Evolutionary conservation across 768 basidiomycete species (phyloP).

Genomic region (Russula compacta): DNA sequence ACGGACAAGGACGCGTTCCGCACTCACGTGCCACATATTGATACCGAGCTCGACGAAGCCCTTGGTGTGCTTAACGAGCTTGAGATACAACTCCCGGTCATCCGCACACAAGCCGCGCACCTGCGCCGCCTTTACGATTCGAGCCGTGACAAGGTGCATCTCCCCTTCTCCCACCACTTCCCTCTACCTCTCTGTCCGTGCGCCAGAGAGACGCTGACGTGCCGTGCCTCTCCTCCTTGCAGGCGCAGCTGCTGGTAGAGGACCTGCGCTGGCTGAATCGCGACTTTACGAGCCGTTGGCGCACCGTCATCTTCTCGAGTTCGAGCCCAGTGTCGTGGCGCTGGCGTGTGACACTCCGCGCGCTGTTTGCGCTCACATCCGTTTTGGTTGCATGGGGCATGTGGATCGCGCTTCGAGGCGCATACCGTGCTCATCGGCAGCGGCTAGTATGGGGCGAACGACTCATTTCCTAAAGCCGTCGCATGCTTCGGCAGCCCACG

Average conservation of each 20-base stretch:
- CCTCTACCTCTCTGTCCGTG: not conserved
- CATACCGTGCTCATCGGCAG: slow-evolving; percentile 65
- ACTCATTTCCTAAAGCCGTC: slow-evolving; percentile 49
- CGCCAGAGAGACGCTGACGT: not conserved
- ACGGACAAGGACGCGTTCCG: slow-evolving; percentile 47
- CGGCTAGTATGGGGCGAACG: slow-evolving; percentile 77
- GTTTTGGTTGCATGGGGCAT: slow-evolving; percentile 48
- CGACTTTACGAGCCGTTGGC: slow-evolving; percentile 68
- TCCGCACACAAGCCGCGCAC: slow-evolving; percentile 50
- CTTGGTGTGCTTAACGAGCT: slow-evolving; percentile 48
- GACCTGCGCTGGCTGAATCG: slow-evolving; percentile 72
- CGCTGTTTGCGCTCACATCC: slow-evolving; percentile 33
- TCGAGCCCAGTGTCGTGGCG: slow-evolving; percentile 63
- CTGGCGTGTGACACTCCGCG: slow-evolving; percentile 58
- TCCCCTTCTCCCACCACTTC: not conserved
- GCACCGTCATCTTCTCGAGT: slow-evolving; percentile 63
- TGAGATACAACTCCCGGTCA: slow-evolving; percentile 48
- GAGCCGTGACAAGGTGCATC: slow-evolving; percentile 52
- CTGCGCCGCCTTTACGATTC: slow-evolving; percentile 63
- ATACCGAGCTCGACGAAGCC: slow-evolving; percentile 52
- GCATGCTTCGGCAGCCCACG: not conserved
- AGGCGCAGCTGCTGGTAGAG: slow-evolving; percentile 59
- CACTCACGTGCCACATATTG: slow-evolving; percentile 54
- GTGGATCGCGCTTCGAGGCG: slow-evolving; percentile 57
- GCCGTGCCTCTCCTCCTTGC: not conserved